Evolutionary conservation across 345 rosid species (phyloP), one percentile per base, ranked within the genome.

Genomic region (Melaleuca quinquenervia): DNA sequence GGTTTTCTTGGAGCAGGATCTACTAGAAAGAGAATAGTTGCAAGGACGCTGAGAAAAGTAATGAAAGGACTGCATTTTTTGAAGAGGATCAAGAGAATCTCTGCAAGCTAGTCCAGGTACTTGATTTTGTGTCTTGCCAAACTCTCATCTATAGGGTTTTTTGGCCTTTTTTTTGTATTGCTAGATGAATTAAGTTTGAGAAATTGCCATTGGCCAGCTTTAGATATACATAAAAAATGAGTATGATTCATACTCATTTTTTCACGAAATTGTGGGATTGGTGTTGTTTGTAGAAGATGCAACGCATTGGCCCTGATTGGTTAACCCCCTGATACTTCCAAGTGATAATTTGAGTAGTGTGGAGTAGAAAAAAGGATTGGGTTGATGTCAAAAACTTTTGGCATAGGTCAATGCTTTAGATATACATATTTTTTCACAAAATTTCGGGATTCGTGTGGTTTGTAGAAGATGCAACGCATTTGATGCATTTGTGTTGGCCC

Each of bases 31-130:
- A 96, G 92, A 87, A 89, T 90, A 78, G 84, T 22, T 26, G 84
- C 52, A 91, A 89, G 84, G 90, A 89, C 74, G 70, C 89, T 87
- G 86, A 85, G 49, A 87, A 88, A 29, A 29, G 50, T 85, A 86
- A 84, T 22, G 86, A 90, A 92, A 95, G 99, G 87, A 91, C 88
- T 86, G 91, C 89, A 74, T 97, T 97, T 89, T 89, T 84, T 84
- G 99, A 97, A 92, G 94, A 96, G 82, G 99, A 96, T 90, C 99
- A 97, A 91, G 99, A 96, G 95, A 95, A 95, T 90, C 98, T 96
- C 45, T 97, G 96, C 91, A 95, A 97, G 53, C 92, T 96, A 88
- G 99, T 95, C 82, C 99, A 97, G 90, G 99, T 96, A 91, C 86
- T 24, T 70, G 48, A 70, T 32, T 18, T 18, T 70, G 22, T 70